These are phyloP conservation scores for Saccharomycopsis hybrid DNA, from an alignment of 1,139 yeast genomes.

Conservation along the genomic window DNA sequence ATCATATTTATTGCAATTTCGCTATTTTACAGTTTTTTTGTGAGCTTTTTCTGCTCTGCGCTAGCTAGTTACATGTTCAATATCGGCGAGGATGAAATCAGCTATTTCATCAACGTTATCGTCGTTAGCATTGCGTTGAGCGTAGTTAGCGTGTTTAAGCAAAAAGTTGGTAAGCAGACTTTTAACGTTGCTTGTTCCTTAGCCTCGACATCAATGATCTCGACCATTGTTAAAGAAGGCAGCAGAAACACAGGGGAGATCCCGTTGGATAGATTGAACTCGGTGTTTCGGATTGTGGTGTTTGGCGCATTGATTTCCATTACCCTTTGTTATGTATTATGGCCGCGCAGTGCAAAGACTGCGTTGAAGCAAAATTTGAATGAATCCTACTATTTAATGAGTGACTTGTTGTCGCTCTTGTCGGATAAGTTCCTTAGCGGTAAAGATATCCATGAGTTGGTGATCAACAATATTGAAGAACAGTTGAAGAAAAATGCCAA, in stretches of 20 bases:
- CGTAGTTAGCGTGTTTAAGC: constrained; percentile 61
- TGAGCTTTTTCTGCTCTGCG: constrained; percentile 50
- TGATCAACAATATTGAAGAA: constrained; percentile 35
- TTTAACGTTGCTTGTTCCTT: constrained; percentile 78
- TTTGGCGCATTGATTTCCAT: constrained; percentile 59
- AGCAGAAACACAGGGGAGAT: constrained; percentile 43
- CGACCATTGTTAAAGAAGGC: constrained; percentile 75
- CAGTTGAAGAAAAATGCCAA: constrained; percentile 37
- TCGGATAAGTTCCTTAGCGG: constrained; percentile 52
- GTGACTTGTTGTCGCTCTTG: constrained; percentile 44
- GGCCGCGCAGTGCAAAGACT: constrained; percentile 57
- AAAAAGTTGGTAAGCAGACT: constrained; percentile 57
- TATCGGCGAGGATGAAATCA: constrained; percentile 43
- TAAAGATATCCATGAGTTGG: constrained; percentile 34
- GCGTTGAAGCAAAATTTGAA: constrained; percentile 43
- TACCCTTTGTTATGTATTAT: constrained; percentile 48
- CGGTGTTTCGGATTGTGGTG: constrained; percentile 53
- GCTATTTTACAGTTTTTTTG: constrained; percentile 47
- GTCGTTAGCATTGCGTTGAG: constrained; percentile 56
- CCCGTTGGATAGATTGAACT: constrained; percentile 50
- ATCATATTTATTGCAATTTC: constrained; percentile 54
- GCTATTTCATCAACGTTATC: constrained; percentile 52
- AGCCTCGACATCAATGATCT: constrained; percentile 65
- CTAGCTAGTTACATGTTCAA: constrained; percentile 44
- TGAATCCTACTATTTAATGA: constrained; percentile 48